phyloP scores from a whole-genome alignment of 768 basidiomycete species.

The Suillus placidus region DNA sequence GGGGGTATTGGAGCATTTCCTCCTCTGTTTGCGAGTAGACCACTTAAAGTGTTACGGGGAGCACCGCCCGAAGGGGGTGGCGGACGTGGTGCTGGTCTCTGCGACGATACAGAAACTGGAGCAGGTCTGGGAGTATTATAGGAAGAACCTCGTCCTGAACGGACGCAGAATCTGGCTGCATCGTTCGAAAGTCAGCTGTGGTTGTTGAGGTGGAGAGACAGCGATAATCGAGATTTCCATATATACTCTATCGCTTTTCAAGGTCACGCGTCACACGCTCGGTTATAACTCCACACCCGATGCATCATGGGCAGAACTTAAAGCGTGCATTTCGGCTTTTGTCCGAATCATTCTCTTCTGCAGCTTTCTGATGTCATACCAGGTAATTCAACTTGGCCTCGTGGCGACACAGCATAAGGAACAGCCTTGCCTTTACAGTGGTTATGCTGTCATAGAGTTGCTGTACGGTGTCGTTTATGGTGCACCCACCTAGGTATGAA shows the following conservation, averaged over 20 bases:
- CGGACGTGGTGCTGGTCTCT: conserved; percentile 19
- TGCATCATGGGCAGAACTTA: background rate
- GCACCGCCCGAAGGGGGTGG: conserved; percentile 19
- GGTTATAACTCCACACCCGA: background rate
- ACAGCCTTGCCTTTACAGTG: background rate
- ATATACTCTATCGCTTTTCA: conserved; percentile 26
- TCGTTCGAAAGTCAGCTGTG: conserved; percentile 15
- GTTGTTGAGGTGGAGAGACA: conserved; percentile 20
- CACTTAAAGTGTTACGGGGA: conserved; percentile 35
- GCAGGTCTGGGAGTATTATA: conserved; percentile 10
- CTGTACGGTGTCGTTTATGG: background rate
- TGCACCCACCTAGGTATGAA: background rate
- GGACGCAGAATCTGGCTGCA: conserved; percentile 25
- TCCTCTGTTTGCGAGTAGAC: conserved; percentile 47
- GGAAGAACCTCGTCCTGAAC: conserved; percentile 16
- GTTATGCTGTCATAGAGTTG: background rate
- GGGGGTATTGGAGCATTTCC: conserved; percentile 80
- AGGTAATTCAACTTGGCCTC: background rate
- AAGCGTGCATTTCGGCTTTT: background rate
- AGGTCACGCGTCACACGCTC: conserved; percentile 25
- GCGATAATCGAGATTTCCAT: conserved; percentile 40
- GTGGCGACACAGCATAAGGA: background rate
- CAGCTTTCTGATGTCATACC: background rate
- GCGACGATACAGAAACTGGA: conserved; percentile 1
- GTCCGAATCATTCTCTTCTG: background rate